Percentiles rank a stretch among this genome's conserved stretches.
phyloP scores from a whole-genome alignment of 1,139 yeast species.

The Arxiozyma bovina region DNA sequence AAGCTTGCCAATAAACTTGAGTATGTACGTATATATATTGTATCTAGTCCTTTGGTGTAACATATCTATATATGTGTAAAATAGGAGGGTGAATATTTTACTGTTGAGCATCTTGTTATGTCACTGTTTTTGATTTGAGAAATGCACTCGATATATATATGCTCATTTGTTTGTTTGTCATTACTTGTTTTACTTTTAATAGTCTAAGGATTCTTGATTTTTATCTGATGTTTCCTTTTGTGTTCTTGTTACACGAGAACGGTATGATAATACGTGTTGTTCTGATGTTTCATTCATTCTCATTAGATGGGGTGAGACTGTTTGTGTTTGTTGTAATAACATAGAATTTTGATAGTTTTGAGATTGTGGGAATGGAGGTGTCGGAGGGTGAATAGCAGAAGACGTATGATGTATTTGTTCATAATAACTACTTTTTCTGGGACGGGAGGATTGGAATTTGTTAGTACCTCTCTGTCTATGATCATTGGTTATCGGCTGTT shows the following conservation, averaged over 20 bases:
- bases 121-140: neutral
- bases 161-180: too few relatives aligned
- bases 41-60: neutral
- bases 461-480: neutral
- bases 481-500: neutral
- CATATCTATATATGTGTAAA: too few relatives aligned
- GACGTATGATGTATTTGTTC: neutral
- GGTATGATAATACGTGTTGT: neutral
- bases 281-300: neutral
- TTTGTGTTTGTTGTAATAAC: neutral
- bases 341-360: neutral
- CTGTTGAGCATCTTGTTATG: neutral
- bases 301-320: neutral
- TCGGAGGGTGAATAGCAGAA: too few relatives aligned
- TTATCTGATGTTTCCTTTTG: conserved; percentile 34
- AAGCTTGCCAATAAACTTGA: too few relatives aligned
- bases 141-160: neutral
- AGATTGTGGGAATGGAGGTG: neutral
- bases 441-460: neutral
- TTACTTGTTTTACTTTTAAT: neutral
- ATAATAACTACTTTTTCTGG: neutral
- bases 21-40: neutral
- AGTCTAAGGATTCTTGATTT: neutral
- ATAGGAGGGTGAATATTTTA: too few relatives aligned
- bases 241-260: conserved; percentile 3